Base-by-base conservation (phyloP, 164 flowering plant species). In the Echeveria elegans region DNA sequence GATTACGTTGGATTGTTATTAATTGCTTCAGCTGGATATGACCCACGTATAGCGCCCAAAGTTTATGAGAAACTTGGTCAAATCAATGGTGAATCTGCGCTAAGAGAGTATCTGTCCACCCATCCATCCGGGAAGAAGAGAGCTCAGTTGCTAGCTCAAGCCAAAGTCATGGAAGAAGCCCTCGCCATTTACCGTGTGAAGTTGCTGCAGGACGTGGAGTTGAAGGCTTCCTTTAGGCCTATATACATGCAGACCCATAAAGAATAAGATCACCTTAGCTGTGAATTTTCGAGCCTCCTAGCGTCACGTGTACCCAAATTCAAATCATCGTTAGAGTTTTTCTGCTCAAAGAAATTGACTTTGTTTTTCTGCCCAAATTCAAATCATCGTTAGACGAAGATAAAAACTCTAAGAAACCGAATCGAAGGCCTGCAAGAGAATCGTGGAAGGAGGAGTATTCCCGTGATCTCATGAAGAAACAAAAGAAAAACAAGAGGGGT, bases 361-460 rank as follows among this genome's bases (percentile, higher is more conserved):
- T 6, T 48, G 6, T 48, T 19, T 47, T 16, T 16, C 2, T 18
- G 16, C 23, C 18, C 6, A n/a, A 16, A 19, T n/a, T n/a, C n/a
- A n/a, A n/a, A n/a, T n/a, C n/a, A n/a, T n/a, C 65, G 7, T 56
- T 87, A 77, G 96, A 94, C 32, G 86, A 82, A 63, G 90, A 84
- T 21, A 74, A 76, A 48, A 69, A 38, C 37, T 26, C 60, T 24
- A 81, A 80, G 79, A 81, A 71, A 77, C 81, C 82, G 56, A 83
- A 82, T 77, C 75, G 77, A 60, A 79, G 95, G 74, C 92, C 79
- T 50, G 87, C 88, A 0, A 79, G 94, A 77, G 97, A 90, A 72
- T 95, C 97, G 99, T 92, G 97, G 97, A 83, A 79, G 79, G 99
- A 95, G 72, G 97, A 92, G 66, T 95, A 84, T 62, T 83, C 93